Percentiles rank a stretch among this genome's conserved stretches.
Evolutionary conservation across 2,329 filamentous ascomycete genomes (phyloP).

Genomic region (Cytospora piceae): DNA sequence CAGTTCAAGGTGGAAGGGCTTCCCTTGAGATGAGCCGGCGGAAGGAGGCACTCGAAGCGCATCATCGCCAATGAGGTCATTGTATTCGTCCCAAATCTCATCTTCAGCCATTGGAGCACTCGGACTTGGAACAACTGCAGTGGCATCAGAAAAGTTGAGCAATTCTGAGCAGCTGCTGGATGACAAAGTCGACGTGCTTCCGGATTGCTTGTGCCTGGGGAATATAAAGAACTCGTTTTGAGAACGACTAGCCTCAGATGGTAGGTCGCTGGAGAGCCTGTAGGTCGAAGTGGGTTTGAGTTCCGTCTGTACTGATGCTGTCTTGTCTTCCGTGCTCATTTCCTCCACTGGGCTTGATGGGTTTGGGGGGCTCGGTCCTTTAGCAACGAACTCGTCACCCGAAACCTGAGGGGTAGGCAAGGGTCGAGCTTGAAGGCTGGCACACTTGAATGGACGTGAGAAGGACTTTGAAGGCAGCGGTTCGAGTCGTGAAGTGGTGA

Average conservation of each 20-base stretch:
- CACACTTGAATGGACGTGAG: slow-evolving; percentile 75
- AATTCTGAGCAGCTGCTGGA: slow-evolving; percentile 72
- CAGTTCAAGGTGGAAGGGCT: slow-evolving; percentile 60
- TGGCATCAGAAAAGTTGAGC: slow-evolving; percentile 63
- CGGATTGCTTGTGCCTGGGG: slow-evolving; percentile 66
- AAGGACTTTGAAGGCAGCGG: slow-evolving; percentile 78
- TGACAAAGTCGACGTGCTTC: slow-evolving; percentile 57
- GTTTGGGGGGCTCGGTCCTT: slow-evolving; percentile 51
- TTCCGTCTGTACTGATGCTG: slow-evolving; percentile 38
- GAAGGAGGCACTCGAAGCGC: slow-evolving; percentile 51
- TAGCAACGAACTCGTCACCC: slow-evolving; percentile 49
- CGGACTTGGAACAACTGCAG: slow-evolving; percentile 66
- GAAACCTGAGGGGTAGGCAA: slow-evolving; percentile 36
- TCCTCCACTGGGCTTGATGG: slow-evolving; percentile 44
- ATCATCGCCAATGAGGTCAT: slow-evolving; percentile 79
- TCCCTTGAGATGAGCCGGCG: slow-evolving; percentile 58
- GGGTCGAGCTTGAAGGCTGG: slow-evolving; percentile 49
- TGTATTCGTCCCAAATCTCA: slow-evolving; percentile 93
- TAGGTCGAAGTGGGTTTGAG: slow-evolving; percentile 39
- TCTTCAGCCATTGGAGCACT: slow-evolving; percentile 72
- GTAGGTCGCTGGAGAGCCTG: slow-evolving; percentile 38
- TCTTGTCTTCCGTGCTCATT: slow-evolving; percentile 42
- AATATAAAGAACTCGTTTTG: slow-evolving; percentile 73
- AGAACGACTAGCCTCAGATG: slow-evolving; percentile 38
- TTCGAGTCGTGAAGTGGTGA: slow-evolving; percentile 70